Conservation (phyloP, 2,329 filamentous ascomycete genomes). For the Simplicillium aogashimaense region DNA sequence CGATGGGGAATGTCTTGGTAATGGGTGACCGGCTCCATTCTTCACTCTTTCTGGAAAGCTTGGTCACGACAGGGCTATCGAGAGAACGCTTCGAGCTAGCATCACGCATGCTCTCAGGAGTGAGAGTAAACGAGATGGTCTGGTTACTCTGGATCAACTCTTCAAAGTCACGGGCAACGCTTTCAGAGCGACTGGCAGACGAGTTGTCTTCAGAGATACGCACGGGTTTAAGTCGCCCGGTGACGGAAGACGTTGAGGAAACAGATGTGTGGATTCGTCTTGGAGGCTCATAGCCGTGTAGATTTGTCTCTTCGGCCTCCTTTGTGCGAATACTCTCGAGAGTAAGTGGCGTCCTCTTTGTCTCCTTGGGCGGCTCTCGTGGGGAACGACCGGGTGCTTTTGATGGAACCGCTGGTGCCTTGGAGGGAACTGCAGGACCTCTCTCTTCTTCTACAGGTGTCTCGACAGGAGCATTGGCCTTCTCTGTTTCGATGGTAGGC, state of each 20-base stretch:
- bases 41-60: constrained; percentile 35
- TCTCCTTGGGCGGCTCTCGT: background rate
- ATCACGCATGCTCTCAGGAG: constrained; percentile 68
- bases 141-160: constrained; percentile 73
- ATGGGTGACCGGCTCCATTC: constrained; percentile 23
- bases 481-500: no score
- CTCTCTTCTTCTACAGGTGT: no score
- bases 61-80: constrained; percentile 29
- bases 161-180: constrained; percentile 62
- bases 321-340: constrained; percentile 3
- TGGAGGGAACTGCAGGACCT: no score
- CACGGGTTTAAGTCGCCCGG: constrained; percentile 40
- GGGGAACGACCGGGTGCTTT: constrained; percentile 1
- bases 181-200: constrained; percentile 34
- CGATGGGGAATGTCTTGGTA: constrained; percentile 34
- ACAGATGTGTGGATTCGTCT: constrained; percentile 36
- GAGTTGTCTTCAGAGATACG: constrained; percentile 49
- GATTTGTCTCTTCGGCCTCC: constrained; percentile 16
- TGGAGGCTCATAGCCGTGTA: constrained; percentile 10
- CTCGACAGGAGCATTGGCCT: no score
- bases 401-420: no score
- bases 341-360: background rate
- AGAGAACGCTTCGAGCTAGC: constrained; percentile 45
- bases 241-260: constrained; percentile 39
- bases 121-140: constrained; percentile 74